Conservation (phyloP, 164 flowering plant species). For the Kingdonia uniflora region DNA sequence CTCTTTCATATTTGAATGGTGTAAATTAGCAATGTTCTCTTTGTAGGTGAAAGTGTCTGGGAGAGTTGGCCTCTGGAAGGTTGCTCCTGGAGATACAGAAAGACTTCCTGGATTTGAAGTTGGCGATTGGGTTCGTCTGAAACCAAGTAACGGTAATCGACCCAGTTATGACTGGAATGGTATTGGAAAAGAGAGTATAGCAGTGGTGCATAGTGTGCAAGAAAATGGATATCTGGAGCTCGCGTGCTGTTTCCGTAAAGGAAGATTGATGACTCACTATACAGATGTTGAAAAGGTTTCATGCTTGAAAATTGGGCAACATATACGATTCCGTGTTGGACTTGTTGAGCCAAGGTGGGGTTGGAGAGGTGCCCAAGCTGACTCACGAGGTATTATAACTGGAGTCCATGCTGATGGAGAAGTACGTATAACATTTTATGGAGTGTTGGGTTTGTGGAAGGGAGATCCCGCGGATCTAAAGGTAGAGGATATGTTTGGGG, state of each 20-base stretch:
- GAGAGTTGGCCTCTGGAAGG: slow-evolving; percentile 73
- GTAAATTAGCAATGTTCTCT: slow-evolving; percentile 1
- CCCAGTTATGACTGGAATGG: slow-evolving; percentile 90
- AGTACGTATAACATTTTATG: slow-evolving; percentile 67
- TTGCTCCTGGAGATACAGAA: slow-evolving; percentile 97
- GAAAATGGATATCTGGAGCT: slow-evolving; percentile 80
- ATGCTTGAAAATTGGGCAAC: slow-evolving; percentile 68
- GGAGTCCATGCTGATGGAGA: slow-evolving; percentile 89
- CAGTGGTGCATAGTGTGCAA: slow-evolving; percentile 79
- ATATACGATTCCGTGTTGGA: slow-evolving; percentile 65
- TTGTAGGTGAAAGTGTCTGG: slow-evolving; percentile 72
- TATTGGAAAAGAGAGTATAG: slow-evolving; percentile 70
- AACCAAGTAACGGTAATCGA: slow-evolving; percentile 69
- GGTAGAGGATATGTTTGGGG: slow-evolving; percentile 61
- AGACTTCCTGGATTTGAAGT: slow-evolving; percentile 86
- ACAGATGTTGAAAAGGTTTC: slow-evolving; percentile 81
- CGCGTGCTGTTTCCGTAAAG: slow-evolving; percentile 86
- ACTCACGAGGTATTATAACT: slow-evolving; percentile 70
- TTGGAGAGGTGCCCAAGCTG: slow-evolving; percentile 65
- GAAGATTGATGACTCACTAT: slow-evolving; percentile 54
- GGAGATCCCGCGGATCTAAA: slow-evolving; percentile 93
- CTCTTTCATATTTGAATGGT: neutral
- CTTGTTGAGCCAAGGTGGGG: slow-evolving; percentile 92
- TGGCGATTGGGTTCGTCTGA: slow-evolving; percentile 97
- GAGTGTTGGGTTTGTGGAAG: slow-evolving; percentile 68